These are phyloP conservation scores for Parietaria judaica DNA, from an alignment of 306 rosid genomes.

Conservation along the genomic window DNA sequence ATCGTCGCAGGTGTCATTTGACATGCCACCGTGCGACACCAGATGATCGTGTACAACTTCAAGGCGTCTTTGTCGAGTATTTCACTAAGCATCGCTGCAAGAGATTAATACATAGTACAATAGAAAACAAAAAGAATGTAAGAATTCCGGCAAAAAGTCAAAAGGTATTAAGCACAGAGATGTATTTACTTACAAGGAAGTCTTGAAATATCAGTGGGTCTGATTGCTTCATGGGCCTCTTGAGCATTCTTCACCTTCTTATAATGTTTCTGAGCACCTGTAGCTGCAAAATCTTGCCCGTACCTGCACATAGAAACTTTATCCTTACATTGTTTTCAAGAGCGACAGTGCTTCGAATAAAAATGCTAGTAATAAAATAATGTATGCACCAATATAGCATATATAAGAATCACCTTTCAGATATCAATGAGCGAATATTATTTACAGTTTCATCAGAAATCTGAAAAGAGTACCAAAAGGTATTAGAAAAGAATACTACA, in stretches of 20 bases:
- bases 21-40: conserved; percentile 84
- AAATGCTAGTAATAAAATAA: conserved; percentile 4
- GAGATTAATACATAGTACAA: conserved; percentile 22
- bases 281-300: conserved; percentile 61
- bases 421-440: conserved; percentile 55
- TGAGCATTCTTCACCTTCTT: conserved; percentile 98
- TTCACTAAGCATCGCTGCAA: conserved; percentile 61
- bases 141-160: background rate
- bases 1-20: conserved; percentile 77
- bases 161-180: conserved; percentile 5
- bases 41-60: conserved; percentile 82
- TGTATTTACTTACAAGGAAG: conserved; percentile 58
- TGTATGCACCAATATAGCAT: background rate
- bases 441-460: conserved; percentile 83
- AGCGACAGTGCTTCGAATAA: background rate
- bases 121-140: conserved; percentile 10
- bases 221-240: conserved; percentile 99
- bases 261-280: conserved; percentile 53
- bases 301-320: conserved; percentile 52
- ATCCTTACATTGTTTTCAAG: conserved; percentile 8
- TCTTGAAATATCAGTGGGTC: conserved; percentile 78
- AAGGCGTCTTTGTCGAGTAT: conserved; percentile 70
- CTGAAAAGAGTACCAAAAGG: conserved; percentile 32
- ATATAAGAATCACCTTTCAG: conserved; percentile 47
- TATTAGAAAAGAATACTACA: conserved; percentile 19